These are phyloP conservation scores for Tolypocladium pustulatum DNA, from an alignment of 2,329 filamentous ascomycete genomes.

Conservation along the genomic window DNA sequence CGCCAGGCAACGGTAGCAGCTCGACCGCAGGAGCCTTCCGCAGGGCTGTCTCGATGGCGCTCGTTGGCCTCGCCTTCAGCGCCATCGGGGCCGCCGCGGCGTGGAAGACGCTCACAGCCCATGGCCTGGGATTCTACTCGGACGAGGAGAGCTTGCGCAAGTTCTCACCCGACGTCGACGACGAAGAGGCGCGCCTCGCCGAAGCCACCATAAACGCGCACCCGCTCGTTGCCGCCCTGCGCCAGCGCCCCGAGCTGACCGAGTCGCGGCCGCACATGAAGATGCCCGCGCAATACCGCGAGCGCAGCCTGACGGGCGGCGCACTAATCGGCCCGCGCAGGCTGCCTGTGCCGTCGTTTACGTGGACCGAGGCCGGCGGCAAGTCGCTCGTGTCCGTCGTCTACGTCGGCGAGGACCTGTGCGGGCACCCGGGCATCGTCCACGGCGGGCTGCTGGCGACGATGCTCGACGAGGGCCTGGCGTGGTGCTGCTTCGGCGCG, in stretches of 20 bases:
- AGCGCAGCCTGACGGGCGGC: slow-evolving; percentile 71
- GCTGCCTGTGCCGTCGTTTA: slow-evolving; percentile 71
- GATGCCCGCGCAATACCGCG: slow-evolving; percentile 60
- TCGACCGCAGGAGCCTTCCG: slow-evolving; percentile 5
- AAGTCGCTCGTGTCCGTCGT: slow-evolving; percentile 61
- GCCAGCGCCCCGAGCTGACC: slow-evolving; percentile 52
- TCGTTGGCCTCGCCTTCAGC: slow-evolving; percentile 19
- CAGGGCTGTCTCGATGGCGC: slow-evolving; percentile 12
- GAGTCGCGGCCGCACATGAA: slow-evolving; percentile 83
- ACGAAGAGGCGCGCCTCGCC: slow-evolving; percentile 46
- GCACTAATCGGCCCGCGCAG: slow-evolving; percentile 65
- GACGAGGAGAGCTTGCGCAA: slow-evolving; percentile 64
- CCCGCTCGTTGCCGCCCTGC: slow-evolving; percentile 60
- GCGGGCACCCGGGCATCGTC: slow-evolving; percentile 81
- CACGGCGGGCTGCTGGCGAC: slow-evolving; percentile 91
- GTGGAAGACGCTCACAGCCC: slow-evolving; percentile 23
- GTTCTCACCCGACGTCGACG: slow-evolving; percentile 41
- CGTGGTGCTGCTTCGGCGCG: slow-evolving; percentile 77
- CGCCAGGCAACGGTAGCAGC: neutral
- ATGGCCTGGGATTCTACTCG: slow-evolving; percentile 27
- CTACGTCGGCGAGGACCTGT: slow-evolving; percentile 70
- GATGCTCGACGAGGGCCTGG: slow-evolving; percentile 81
- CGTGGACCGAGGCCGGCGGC: slow-evolving; percentile 62
- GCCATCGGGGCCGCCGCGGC: slow-evolving; percentile 20
- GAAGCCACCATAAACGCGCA: slow-evolving; percentile 67